These are phyloP conservation scores for Ophiostoma quercus DNA, from an alignment of 2,329 filamentous ascomycete genomes.

Conservation along the genomic window DNA sequence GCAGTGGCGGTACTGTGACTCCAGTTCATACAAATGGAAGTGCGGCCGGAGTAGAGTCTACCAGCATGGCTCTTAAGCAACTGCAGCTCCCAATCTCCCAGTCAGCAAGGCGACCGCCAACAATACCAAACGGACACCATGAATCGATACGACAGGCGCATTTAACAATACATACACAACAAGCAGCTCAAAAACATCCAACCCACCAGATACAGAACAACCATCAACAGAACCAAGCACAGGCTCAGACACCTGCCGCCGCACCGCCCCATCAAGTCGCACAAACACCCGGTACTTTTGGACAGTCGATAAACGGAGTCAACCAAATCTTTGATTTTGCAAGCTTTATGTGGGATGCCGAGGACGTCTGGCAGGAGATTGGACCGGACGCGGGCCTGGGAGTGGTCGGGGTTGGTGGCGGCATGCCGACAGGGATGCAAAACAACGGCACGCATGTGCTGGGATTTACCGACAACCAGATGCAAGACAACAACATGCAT, in stretches of 20 bases:
- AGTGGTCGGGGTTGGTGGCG: background rate
- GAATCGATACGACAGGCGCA: background rate
- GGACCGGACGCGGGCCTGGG: conserved; percentile 8
- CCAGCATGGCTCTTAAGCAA: conserved; percentile 7
- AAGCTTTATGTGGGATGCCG: conserved; percentile 45
- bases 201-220: conserved; percentile 1
- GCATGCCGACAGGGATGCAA: background rate
- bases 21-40: background rate
- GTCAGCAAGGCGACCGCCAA: background rate
- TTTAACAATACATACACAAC: background rate
- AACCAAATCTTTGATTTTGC: conserved; percentile 45
- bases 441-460: conserved; percentile 6
- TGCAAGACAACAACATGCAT: background rate
- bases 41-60: background rate
- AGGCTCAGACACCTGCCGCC: background rate
- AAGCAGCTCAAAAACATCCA: background rate
- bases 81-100: background rate
- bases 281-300: background rate
- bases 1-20: background rate
- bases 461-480: background rate
- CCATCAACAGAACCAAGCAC: background rate
- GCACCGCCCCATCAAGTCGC: background rate
- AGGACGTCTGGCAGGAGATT: conserved; percentile 36
- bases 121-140: background rate
- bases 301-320: conserved; percentile 30